Evolutionary conservation across 192 early-diverging fungal species (phyloP), one percentile per base, ranked within the genome.

Genomic region (Funneliformis geosporum): DNA sequence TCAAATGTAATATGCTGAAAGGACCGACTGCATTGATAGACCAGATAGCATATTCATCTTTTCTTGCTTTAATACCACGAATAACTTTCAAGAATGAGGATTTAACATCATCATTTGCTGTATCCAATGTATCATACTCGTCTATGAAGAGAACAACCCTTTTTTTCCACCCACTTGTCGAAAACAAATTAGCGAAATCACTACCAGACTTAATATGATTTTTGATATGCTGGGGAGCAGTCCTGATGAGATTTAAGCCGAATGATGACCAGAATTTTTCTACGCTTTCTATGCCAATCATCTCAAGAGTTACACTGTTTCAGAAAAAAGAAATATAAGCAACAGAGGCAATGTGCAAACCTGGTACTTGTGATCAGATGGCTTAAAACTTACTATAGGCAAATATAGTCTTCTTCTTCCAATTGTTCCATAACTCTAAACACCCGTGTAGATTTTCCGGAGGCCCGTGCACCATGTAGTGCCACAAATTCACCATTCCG

Each of bases 371-470:
- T 33, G 33, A 33, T 33, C 33, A 33, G 33, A 33, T 2, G 2
- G 33, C 33, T 33, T 33, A 33, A 2, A 61, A 80, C 79, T 64
- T 80, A 80, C 79, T 80, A 80, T 10, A 80, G 46, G 40, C 79
- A 80, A 65, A 73, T 21, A 74, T 64, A 47, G 38, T 60, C n/a
- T 76, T 76, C 1, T 0, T 8, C 25, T n/a, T 64, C 8, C n/a
- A 80, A 74, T 71, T 80, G n/a, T 11, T 80, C 79, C 70, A 65
- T 28, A 73, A 55, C 18, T 73, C 4, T 5, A n/a, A 71, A 44
- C 50, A 80, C 79, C 39, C 79, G 79, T 16, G 71, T 73, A 80
- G 79, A 80, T 50, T 80, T 80, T n/a, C 79, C 79, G 14, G 70
- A 80, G 79, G 79, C 79, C 59, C 79, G 4, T 60, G 69, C 27